These are phyloP conservation scores for Copromyces sp. DNA, from an alignment of 495 filamentous ascomycete genomes.

Conservation along the genomic window DNA sequence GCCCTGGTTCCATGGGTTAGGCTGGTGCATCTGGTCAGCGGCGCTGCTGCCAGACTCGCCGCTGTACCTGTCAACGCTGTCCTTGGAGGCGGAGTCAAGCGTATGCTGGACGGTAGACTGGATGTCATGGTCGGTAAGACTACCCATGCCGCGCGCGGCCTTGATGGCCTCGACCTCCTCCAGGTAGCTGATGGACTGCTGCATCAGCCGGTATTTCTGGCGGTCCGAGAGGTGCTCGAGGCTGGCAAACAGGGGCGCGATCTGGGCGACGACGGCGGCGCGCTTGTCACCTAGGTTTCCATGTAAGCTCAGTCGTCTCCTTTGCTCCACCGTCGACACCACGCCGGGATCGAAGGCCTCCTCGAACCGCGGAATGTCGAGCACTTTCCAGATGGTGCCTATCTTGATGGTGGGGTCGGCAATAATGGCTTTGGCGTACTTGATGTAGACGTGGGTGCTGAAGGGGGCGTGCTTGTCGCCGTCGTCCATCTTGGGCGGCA, in stretches of 20 bases:
- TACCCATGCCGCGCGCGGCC: not conserved
- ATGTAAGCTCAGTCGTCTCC: not conserved
- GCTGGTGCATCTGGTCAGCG: not conserved
- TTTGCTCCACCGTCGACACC: not conserved
- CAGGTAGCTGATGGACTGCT: slow-evolving; percentile 26
- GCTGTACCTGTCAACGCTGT: not conserved
- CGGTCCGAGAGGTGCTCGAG: slow-evolving; percentile 24
- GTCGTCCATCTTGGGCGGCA: not conserved
- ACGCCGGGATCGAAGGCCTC: not conserved
- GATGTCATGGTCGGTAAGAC: slow-evolving; percentile 1
- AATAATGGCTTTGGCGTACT: slow-evolving; percentile 12
- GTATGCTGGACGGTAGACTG: not conserved
- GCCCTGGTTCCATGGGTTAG: not conserved
- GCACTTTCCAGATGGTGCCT: slow-evolving; percentile 13
- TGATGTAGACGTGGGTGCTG: not conserved
- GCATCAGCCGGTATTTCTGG: slow-evolving; percentile 29
- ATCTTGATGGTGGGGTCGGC: slow-evolving; percentile 10
- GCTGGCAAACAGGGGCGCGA: slow-evolving; percentile 24
- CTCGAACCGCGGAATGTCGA: slow-evolving; percentile 14
- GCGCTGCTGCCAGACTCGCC: not conserved
- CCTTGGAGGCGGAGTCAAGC: not conserved
- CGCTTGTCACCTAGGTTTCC: not conserved
- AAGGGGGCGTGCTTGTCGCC: not conserved
- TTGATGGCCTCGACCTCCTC: slow-evolving; percentile 1
- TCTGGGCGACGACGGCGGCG: slow-evolving; percentile 16